Percentiles rank a stretch among this genome's conserved stretches.
These are phyloP conservation scores for Fusarium coicis DNA, from an alignment of 2,329 filamentous ascomycete genomes.

Conservation along the genomic window DNA sequence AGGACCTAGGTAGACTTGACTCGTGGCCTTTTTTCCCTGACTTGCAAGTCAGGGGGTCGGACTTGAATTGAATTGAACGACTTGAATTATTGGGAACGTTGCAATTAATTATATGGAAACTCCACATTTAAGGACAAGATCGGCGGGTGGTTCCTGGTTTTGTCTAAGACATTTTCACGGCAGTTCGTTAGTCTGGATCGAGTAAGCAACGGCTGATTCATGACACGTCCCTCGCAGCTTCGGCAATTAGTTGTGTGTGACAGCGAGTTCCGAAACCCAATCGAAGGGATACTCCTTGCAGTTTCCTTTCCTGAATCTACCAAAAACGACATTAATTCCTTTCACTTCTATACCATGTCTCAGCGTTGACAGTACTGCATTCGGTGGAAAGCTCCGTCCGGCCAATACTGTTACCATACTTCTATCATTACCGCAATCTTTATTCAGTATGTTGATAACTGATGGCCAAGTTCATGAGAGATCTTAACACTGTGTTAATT, in stretches of 20 bases:
- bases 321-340: accelerated
- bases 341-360: not conserved
- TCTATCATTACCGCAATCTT: accelerated
- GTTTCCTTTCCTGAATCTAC: accelerated
- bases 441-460: accelerated
- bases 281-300: not conserved
- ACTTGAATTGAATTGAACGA: too few relatives aligned
- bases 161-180: not conserved
- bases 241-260: not conserved
- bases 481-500: not conserved
- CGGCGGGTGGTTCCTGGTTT: not conserved
- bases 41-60: too few relatives aligned
- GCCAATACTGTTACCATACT: accelerated
- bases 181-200: not conserved
- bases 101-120: not conserved
- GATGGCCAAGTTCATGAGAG: accelerated
- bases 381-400: accelerated
- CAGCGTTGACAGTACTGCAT: accelerated
- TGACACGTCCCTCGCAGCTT: not conserved
- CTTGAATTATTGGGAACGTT: too few relatives aligned
- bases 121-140: not conserved
- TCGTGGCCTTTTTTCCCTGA: too few relatives aligned
- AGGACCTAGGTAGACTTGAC: too few relatives aligned
- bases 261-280: not conserved
- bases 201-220: not conserved